Conservation (phyloP, 169 alveolate species). For the Babesia bovis region DNA sequence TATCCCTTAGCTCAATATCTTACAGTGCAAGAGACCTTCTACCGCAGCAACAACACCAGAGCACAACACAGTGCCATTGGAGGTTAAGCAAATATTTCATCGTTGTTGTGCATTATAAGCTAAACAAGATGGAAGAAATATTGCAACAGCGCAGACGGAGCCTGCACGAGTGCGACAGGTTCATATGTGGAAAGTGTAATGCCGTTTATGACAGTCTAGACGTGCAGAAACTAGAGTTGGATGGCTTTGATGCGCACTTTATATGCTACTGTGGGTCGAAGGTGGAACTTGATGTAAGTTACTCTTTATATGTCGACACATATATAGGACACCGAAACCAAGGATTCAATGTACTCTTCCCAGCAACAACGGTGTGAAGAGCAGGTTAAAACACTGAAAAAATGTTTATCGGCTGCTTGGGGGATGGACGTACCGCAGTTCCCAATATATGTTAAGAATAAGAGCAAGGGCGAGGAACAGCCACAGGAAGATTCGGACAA, state of each 20-base stretch:
- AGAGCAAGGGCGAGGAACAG: conserved; percentile 10
- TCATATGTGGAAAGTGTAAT: conserved; percentile 67
- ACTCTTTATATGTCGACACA: not conserved
- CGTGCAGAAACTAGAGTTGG: conserved; percentile 73
- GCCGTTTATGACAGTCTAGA: conserved; percentile 69
- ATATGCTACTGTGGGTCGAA: conserved; percentile 74
- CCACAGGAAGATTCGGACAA: not conserved
- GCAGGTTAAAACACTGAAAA: conserved; percentile 53
- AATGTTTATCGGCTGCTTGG: conserved; percentile 63
- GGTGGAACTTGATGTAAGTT: conserved; percentile 71
- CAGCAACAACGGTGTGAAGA: conserved; percentile 69
- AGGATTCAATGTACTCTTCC: conserved; percentile 59
- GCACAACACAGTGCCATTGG: conserved; percentile 57
- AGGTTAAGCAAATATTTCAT: conserved; percentile 69
- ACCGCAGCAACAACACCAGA: conserved; percentile 38
- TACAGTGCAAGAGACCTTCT: conserved; percentile 36
- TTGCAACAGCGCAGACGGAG: conserved; percentile 59
- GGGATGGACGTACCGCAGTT: conserved; percentile 68
- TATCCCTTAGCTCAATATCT: not conserved
- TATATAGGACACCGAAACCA: conserved; percentile 35
- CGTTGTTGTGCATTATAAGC: conserved; percentile 67
- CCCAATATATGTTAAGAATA: conserved; percentile 33
- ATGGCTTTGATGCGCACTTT: conserved; percentile 75
- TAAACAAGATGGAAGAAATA: conserved; percentile 67
- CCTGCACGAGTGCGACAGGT: conserved; percentile 64